Conservation (phyloP, 2,329 filamentous ascomycete genomes). For the Beauveria bassiana region DNA sequence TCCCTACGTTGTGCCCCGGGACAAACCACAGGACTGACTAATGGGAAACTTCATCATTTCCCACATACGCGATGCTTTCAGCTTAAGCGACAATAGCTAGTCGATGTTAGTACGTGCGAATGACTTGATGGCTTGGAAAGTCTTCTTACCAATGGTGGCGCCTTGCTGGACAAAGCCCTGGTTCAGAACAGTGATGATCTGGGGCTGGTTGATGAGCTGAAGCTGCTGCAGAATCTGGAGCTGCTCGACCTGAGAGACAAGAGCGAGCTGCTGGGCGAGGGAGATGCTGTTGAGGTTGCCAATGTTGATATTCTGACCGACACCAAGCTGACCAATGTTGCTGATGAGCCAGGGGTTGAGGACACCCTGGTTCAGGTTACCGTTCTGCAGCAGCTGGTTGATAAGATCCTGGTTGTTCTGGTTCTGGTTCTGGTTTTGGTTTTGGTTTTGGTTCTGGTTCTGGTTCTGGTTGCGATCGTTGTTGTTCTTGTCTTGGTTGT, state of each 20-base stretch:
- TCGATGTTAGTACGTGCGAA: background rate
- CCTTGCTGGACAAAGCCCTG: constrained; percentile 16
- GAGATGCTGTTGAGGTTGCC: constrained; percentile 21
- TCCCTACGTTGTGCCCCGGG: background rate
- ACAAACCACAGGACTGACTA: background rate
- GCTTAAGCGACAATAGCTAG: background rate
- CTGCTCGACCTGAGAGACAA: constrained; percentile 21
- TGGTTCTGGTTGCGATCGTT: constrained; percentile 10
- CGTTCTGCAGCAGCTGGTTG: constrained; percentile 13
- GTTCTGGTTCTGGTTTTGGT: constrained; percentile 11
- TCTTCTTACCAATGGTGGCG: constrained; percentile 15
- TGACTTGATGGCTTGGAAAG: background rate
- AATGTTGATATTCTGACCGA: constrained; percentile 20
- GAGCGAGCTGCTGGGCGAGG: constrained; percentile 20
- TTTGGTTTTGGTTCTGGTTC: constrained; percentile 12
- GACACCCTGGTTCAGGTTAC: constrained; percentile 13
- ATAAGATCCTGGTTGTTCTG: constrained; percentile 18
- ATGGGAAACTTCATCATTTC: too few relatives aligned
- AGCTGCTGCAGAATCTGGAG: constrained; percentile 20
- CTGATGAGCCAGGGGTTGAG: constrained; percentile 17
- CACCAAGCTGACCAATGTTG: constrained; percentile 22
- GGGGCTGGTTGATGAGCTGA: constrained; percentile 16
- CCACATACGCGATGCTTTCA: background rate
- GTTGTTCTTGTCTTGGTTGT: background rate
- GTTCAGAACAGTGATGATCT: constrained; percentile 19